These are phyloP conservation scores for Acanthamoeba lenticulata DNA, from an alignment of 208 protist genomes.

Conservation along the genomic window DNA sequence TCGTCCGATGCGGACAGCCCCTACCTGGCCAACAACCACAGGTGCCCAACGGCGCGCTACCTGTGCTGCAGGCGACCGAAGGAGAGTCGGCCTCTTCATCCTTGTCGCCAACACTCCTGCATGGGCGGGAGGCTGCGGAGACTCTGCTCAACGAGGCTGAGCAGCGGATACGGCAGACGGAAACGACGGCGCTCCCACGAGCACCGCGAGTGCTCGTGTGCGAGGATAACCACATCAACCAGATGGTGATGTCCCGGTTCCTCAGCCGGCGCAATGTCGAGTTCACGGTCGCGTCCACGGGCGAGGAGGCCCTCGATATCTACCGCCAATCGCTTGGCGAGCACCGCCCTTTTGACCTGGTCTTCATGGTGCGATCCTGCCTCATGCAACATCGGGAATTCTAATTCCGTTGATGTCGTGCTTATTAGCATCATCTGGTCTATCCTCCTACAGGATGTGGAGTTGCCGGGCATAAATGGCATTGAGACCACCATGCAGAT, in stretches of 20 bases:
- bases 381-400: background rate
- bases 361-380: background rate
- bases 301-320: background rate
- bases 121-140: background rate
- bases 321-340: background rate
- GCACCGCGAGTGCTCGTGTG: background rate
- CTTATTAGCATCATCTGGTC: too few species aligned
- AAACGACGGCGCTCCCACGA: background rate
- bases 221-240: conserved; percentile 33
- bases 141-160: background rate
- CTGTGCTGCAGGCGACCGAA: background rate
- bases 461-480: background rate
- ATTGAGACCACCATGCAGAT: background rate
- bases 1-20: background rate
- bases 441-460: background rate
- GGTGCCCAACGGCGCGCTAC: background rate
- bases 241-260: background rate
- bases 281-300: background rate
- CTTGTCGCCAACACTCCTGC: background rate
- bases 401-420: too few species aligned
- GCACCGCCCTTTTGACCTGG: background rate
- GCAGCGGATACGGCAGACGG: background rate
- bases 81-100: background rate
- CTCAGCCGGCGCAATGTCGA: background rate
- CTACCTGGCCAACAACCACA: background rate